phyloP scores from a whole-genome alignment of 2,329 filamentous ascomycete species.

The Stagonosporopsis chrysanthemi region DNA sequence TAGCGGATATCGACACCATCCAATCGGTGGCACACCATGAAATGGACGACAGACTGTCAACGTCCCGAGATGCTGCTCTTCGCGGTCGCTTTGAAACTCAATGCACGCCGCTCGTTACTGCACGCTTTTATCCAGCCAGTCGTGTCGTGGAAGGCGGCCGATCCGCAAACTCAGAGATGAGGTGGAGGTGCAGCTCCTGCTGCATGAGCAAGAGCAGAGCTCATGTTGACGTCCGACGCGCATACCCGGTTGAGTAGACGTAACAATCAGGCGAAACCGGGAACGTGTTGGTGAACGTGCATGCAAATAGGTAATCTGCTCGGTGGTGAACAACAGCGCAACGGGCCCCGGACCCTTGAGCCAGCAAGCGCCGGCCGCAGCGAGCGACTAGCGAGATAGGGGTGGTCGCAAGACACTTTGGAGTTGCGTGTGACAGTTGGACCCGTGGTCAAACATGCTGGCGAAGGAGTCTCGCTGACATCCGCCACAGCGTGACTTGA shows the following conservation, averaged over 20 bases:
- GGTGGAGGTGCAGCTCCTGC: neutral
- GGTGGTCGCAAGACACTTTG: neutral
- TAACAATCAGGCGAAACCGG: neutral
- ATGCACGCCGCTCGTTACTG: neutral
- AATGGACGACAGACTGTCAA: neutral
- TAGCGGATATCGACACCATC: constrained; percentile 2
- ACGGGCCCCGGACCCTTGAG: constrained; percentile 2
- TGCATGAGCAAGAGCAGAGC: neutral
- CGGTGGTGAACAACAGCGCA: constrained; percentile 6
- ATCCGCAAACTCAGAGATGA: neutral
- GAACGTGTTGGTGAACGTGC: constrained; percentile 3
- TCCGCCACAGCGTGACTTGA: no score
- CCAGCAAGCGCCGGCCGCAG: constrained; percentile 2
- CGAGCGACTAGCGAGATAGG: neutral
- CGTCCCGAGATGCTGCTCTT: constrained; percentile 1
- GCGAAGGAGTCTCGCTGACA: neutral
- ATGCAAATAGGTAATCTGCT: neutral
- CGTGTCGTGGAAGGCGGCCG: neutral
- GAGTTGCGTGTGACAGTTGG: neutral
- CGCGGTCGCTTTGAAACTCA: constrained; percentile 3
- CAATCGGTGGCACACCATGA: constrained; percentile 1
- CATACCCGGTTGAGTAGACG: constrained; percentile 12
- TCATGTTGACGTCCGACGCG: constrained; percentile 9
- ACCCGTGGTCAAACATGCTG: neutral
- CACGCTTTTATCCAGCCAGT: neutral